These are phyloP conservation scores for Aspergillus olivimuriae DNA, from an alignment of 495 filamentous ascomycete species.

Conservation along the genomic window DNA sequence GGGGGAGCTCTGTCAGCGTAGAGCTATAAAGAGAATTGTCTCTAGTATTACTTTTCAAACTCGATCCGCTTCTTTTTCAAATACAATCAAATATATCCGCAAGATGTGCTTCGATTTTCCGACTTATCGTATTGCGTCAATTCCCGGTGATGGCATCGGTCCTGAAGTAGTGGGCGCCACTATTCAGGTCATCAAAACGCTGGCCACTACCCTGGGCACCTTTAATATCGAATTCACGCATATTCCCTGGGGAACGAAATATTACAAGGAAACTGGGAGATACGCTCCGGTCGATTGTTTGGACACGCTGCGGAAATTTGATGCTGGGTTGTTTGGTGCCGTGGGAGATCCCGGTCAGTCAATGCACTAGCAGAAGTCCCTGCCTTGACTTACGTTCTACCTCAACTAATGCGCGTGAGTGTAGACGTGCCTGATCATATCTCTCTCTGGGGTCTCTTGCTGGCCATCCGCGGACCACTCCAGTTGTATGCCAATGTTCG, in stretches of 20 bases:
- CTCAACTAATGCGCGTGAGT: too few relatives aligned
- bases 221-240: constrained; percentile 45
- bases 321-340: constrained; percentile 52
- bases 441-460: constrained; percentile 48
- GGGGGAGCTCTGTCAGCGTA: too few relatives aligned
- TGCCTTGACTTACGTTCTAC: not conserved
- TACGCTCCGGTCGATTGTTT: constrained; percentile 48
- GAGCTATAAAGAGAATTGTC: too few relatives aligned
- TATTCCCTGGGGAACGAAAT: constrained; percentile 45
- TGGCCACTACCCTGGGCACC: constrained; percentile 36
- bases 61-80: too few relatives aligned
- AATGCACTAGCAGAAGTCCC: not conserved
- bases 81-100: too few relatives aligned
- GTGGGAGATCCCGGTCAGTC: constrained; percentile 49
- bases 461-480: constrained; percentile 48
- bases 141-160: constrained; percentile 50
- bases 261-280: constrained; percentile 45
- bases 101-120: not conserved
- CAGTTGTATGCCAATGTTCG: constrained; percentile 53
- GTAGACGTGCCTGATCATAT: constrained; percentile 53
- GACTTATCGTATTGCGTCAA: constrained; percentile 41
- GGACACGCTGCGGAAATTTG: constrained; percentile 41
- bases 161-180: constrained; percentile 45
- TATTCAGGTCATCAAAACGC: constrained; percentile 37
- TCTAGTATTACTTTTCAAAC: not conserved